phyloP scores from a whole-genome alignment of 2,329 filamentous ascomycete genomes.

The Zymoseptoria tritici region DNA sequence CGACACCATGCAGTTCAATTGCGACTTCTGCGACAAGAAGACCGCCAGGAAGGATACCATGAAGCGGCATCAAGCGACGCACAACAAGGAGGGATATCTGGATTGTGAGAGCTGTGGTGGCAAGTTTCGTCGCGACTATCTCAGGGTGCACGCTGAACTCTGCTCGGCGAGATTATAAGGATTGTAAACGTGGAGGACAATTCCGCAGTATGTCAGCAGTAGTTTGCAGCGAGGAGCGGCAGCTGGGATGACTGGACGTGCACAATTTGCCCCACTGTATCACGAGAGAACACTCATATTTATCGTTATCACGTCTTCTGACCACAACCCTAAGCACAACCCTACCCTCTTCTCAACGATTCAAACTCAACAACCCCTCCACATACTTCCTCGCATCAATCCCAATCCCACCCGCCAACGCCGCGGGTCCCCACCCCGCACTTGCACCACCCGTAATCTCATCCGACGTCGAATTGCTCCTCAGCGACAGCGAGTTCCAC shows the following conservation, averaged over 20 bases:
- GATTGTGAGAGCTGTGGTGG: neutral
- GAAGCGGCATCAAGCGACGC: neutral
- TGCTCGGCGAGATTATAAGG: no score
- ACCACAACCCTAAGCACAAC: neutral
- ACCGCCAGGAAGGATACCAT: neutral
- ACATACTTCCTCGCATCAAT: conserved; percentile 70
- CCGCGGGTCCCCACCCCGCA: conserved; percentile 33
- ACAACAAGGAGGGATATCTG: neutral
- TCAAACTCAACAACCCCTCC: conserved; percentile 61
- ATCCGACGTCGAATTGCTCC: conserved; percentile 14
- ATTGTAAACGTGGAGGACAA: no score
- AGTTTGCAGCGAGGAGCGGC: no score
- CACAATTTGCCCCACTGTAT: no score
- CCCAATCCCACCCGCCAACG: conserved; percentile 64
- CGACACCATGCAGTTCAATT: neutral
- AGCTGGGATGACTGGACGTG: no score
- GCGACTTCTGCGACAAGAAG: neutral
- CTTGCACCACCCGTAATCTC: conserved; percentile 16
- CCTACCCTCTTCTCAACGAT: conserved; percentile 29
- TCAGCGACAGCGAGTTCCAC: conserved; percentile 21
- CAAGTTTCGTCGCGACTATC: neutral
- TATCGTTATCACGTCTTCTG: no score
- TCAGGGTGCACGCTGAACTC: neutral
- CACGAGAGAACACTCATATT: no score
- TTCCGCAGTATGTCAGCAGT: no score